Percentiles rank a stretch among this genome's conserved stretches.
Evolutionary conservation across 164 flowering plant species (phyloP).

Genomic region (Liquidambar formosana): DNA sequence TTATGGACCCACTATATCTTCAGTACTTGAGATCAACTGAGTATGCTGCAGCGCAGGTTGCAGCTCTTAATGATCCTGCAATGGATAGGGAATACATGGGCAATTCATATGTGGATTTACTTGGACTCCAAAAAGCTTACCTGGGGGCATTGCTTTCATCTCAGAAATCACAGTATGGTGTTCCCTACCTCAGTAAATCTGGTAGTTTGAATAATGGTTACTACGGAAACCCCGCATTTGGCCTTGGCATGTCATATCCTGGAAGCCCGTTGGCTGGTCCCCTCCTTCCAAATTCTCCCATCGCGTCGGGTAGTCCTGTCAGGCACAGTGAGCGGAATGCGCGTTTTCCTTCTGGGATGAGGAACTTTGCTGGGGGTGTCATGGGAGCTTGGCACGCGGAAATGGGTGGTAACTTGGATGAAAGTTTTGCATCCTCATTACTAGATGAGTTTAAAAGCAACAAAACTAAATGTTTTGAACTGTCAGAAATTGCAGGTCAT

Average conservation of each 20-base stretch:
- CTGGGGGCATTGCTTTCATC: slow-evolving; percentile 56
- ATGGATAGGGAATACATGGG: slow-evolving; percentile 53
- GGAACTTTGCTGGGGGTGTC: slow-evolving; percentile 57
- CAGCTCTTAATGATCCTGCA: slow-evolving; percentile 51
- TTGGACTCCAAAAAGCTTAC: slow-evolving; percentile 79
- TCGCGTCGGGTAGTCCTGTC: slow-evolving; percentile 63
- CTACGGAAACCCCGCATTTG: slow-evolving; percentile 60
- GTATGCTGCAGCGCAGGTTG: slow-evolving; percentile 58
- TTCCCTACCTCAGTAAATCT: slow-evolving; percentile 56
- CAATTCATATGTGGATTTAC: slow-evolving; percentile 52
- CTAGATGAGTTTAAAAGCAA: slow-evolving; percentile 90
- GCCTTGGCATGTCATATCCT: slow-evolving; percentile 71
- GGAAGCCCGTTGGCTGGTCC: slow-evolving; percentile 61
- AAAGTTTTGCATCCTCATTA: slow-evolving; percentile 64
- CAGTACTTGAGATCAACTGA: slow-evolving; percentile 71
- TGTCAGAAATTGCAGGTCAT: slow-evolving; percentile 84
- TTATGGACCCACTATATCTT: slow-evolving; percentile 65
- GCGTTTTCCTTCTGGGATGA: slow-evolving; percentile 69
- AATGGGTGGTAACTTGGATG: slow-evolving; percentile 51
- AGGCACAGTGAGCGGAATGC: slow-evolving; percentile 55
- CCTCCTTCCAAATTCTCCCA: slow-evolving; percentile 57
- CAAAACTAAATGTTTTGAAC: slow-evolving; percentile 85
- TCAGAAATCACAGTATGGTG: slow-evolving; percentile 68
- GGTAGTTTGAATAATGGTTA: slow-evolving; percentile 49
- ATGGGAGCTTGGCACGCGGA: slow-evolving; percentile 76